A percentile compares a stretch with the other conserved stretches of the same genome.
phyloP scores from a whole-genome alignment of 495 filamentous ascomycete genomes.

The Daldinia decipiens region DNA sequence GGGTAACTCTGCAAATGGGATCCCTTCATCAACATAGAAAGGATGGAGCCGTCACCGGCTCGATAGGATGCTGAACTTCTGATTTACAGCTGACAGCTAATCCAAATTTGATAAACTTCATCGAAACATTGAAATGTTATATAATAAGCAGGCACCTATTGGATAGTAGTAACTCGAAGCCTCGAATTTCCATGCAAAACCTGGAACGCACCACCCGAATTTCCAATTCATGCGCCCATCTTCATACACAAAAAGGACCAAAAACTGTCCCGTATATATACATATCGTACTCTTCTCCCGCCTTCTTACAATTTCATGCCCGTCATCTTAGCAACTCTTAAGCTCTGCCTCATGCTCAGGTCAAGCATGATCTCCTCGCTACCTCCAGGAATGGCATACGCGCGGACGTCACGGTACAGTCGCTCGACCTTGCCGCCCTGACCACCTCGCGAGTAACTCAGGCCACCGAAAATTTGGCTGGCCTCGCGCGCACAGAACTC shows the following conservation, averaged over 20 bases:
- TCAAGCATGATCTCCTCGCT: constrained; percentile 99
- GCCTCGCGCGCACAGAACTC: constrained; percentile 98
- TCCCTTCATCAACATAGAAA: not conserved
- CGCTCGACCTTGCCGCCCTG: constrained; percentile 97
- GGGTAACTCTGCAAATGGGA: not conserved
- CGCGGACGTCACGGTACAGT: constrained; percentile 94
- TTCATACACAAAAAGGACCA: constrained; percentile 2
- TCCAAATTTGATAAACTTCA: not conserved
- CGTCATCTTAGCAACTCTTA: constrained; percentile 88
- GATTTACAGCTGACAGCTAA: not conserved
- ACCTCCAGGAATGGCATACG: constrained; percentile 96
- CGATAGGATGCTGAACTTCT: not conserved
- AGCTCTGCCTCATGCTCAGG: constrained; percentile 90
- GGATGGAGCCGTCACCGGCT: not conserved
- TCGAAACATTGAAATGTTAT: not conserved
- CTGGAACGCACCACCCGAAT: constrained; percentile 17
- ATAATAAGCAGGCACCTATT: not conserved
- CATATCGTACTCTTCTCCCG: constrained; percentile 12
- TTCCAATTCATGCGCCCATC: constrained; percentile 19
- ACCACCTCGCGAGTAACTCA: constrained; percentile 92
- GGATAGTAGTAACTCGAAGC: constrained; percentile 4
- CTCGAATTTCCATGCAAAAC: constrained; percentile 22
- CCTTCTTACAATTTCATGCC: constrained; percentile 89
- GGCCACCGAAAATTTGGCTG: constrained; percentile 95
- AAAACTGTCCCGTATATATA: constrained; percentile 17